A percentile compares a stretch with the other conserved stretches of the same genome.
These are phyloP conservation scores for Hypomyces rosellus DNA, from an alignment of 2,329 filamentous ascomycete species.

Conservation along the genomic window DNA sequence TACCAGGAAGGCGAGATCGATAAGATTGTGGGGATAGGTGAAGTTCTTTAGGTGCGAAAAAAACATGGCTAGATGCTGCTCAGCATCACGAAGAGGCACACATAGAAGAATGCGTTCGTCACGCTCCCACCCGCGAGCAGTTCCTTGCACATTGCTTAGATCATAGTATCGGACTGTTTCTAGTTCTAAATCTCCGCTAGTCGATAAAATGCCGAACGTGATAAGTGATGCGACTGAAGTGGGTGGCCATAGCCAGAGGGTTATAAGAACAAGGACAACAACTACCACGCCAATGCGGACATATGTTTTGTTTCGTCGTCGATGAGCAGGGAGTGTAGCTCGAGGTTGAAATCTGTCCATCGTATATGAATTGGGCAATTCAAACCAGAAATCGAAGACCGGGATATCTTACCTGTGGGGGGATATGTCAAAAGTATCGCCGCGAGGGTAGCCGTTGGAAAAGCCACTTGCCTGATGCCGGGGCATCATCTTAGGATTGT, in stretches of 20 bases:
- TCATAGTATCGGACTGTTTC: slow-evolving; percentile 98
- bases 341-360: slow-evolving; percentile 66
- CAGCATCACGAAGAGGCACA: slow-evolving; percentile 87
- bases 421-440: slow-evolving; percentile 77
- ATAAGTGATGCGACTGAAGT: slow-evolving; percentile 54
- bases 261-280: slow-evolving; percentile 56
- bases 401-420: slow-evolving; percentile 67
- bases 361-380: not conserved
- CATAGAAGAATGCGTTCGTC: slow-evolving; percentile 94
- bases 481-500: slow-evolving; percentile 66
- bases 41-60: slow-evolving; percentile 96
- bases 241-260: slow-evolving; percentile 69
- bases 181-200: slow-evolving; percentile 66
- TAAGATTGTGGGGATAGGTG: slow-evolving; percentile 93
- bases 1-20: slow-evolving; percentile 93
- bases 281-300: slow-evolving; percentile 57
- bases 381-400: slow-evolving; percentile 4
- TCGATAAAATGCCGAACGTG: slow-evolving; percentile 65
- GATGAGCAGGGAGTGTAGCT: slow-evolving; percentile 61
- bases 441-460: slow-evolving; percentile 75
- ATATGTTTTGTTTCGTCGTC: slow-evolving; percentile 67
- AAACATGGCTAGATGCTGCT: slow-evolving; percentile 92
- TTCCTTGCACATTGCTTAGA: slow-evolving; percentile 83
- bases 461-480: slow-evolving; percentile 71
- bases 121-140: slow-evolving; percentile 88